Conservation (phyloP, 305 asterid genomes). For the Solanum hybrid region DNA sequence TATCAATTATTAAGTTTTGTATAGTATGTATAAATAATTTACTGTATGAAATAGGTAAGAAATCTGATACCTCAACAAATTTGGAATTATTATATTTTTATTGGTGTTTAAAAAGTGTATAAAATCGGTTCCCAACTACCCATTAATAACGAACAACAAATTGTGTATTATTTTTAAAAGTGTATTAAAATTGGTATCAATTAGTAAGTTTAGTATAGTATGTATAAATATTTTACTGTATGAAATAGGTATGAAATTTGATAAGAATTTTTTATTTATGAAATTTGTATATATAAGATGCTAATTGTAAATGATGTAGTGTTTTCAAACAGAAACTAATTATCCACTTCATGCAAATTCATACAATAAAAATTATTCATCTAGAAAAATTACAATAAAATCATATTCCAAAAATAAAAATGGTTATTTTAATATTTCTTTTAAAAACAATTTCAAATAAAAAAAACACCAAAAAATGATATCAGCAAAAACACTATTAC, state of each 20-base stretch:
- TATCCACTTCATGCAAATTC: not conserved
- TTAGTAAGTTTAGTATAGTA: not conserved
- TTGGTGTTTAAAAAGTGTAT: no score
- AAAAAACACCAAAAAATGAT: no score
- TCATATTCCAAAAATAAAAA: not conserved
- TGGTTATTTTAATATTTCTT: not conserved
- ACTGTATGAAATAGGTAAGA: no score
- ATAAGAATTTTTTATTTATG: not conserved
- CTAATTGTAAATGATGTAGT: not conserved
- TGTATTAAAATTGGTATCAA: not conserved
- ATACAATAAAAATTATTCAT: not conserved
- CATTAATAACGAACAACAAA: not conserved
- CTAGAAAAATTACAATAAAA: not conserved
- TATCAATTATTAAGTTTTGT: no score
- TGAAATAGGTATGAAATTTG: not conserved
- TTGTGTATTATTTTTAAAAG: not conserved
- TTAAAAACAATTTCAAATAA: no score
- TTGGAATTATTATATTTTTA: no score
- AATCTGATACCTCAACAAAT: no score
- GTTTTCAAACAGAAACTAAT: not conserved
- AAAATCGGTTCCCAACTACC: not conserved
- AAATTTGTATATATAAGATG: not conserved
- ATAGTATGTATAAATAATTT: no score
- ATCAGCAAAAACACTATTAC: not conserved
- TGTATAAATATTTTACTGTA: not conserved